phyloP scores from a whole-genome alignment of 2,329 filamentous ascomycete species.

The Colletotrichum destructivum region DNA sequence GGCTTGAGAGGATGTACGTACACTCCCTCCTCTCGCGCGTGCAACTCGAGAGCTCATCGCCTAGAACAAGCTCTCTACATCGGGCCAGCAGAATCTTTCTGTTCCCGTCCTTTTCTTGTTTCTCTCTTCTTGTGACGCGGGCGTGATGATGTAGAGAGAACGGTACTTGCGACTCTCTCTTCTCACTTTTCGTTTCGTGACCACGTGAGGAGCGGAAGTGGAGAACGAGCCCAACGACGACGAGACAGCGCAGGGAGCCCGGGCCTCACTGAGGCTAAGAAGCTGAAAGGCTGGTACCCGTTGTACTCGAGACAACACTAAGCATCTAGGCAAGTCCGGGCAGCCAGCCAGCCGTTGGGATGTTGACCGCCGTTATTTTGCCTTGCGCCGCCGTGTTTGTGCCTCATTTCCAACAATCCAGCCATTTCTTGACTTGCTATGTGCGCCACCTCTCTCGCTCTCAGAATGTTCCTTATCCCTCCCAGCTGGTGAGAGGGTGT shows the following conservation, averaged over 20 bases:
- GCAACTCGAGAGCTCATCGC: conserved; percentile 27
- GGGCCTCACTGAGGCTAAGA: conserved; percentile 36
- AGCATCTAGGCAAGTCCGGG: conserved; percentile 34
- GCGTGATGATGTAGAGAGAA: conserved; percentile 10
- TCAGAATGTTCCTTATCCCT: background rate
- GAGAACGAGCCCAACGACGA: background rate
- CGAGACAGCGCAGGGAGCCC: conserved; percentile 15
- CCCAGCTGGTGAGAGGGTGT: conserved; percentile 16
- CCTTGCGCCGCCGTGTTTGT: conserved; percentile 27
- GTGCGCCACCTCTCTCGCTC: conserved; percentile 28
- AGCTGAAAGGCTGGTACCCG: conserved; percentile 41
- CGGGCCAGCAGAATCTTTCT: background rate
- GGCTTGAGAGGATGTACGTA: conserved; percentile 16
- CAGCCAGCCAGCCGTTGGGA: conserved; percentile 23
- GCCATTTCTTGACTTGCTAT: conserved; percentile 41
- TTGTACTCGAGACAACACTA: conserved; percentile 40
- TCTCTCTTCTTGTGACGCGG: conserved; percentile 18
- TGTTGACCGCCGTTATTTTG: conserved; percentile 42
- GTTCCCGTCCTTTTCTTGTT: conserved; percentile 9
- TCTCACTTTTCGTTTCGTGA: background rate
- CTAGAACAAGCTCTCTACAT: conserved; percentile 21
- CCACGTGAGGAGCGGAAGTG: conserved; percentile 14
- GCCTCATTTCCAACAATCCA: conserved; percentile 42
- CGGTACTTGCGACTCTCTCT: background rate
- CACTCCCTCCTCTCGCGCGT: conserved; percentile 21